phyloP scores from a whole-genome alignment of 2,329 filamentous ascomycete species.

The Alternaria sp. region DNA sequence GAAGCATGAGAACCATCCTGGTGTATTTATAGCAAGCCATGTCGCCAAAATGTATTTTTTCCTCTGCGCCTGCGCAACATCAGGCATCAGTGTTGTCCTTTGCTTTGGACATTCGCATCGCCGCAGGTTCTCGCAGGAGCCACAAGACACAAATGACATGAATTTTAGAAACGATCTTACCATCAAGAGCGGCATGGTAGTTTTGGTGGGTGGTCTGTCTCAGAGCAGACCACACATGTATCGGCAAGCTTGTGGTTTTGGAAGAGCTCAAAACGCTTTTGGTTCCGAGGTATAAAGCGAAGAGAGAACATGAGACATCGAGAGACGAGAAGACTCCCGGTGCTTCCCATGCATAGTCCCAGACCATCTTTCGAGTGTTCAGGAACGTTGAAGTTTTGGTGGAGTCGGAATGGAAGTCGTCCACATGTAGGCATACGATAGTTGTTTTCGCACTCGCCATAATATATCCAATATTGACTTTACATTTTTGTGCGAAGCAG shows the following conservation, averaged over 20 bases:
- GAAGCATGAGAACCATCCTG: background rate
- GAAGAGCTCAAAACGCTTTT: background rate
- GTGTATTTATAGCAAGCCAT: background rate
- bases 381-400: too few species aligned
- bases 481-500: background rate
- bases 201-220: background rate
- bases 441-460: too few species aligned
- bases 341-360: background rate
- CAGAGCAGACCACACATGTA: background rate
- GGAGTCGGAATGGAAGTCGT: too few species aligned
- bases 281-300: background rate
- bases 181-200: background rate
- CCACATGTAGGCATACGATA: too few species aligned
- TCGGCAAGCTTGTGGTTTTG: background rate
- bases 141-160: background rate
- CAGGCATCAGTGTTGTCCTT: background rate
- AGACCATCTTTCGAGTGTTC: too few species aligned
- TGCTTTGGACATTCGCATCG: background rate
- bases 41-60: background rate
- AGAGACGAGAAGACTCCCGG: background rate
- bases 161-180: background rate
- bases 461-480: too few species aligned
- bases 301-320: background rate
- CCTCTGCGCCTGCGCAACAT: background rate
- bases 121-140: background rate